Percentiles rank a stretch among this genome's conserved stretches.
phyloP scores from a whole-genome alignment of 371 early-diverging fungal species.

The Nematocida sp. region DNA sequence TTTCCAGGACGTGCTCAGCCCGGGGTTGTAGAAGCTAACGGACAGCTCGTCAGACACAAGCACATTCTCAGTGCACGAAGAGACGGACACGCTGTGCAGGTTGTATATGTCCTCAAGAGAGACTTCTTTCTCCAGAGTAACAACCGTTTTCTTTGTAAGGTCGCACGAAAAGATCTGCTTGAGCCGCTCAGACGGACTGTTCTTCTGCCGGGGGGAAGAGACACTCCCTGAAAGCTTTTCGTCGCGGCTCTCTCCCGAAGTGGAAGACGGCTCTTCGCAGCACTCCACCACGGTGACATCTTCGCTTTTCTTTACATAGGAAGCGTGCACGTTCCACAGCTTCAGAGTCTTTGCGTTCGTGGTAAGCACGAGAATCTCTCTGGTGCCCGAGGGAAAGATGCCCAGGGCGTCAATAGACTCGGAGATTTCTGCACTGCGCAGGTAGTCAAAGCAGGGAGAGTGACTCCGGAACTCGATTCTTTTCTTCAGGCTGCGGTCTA shows the following conservation, averaged over 20 bases:
- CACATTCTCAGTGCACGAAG: slow-evolving; percentile 87
- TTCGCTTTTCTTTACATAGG: slow-evolving; percentile 22
- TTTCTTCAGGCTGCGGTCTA: slow-evolving; percentile 23
- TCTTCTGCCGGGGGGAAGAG: background rate
- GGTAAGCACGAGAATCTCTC: slow-evolving; percentile 43
- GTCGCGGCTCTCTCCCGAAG: background rate
- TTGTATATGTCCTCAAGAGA: slow-evolving; percentile 94
- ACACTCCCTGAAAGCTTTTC: background rate
- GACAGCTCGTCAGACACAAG: slow-evolving; percentile 91
- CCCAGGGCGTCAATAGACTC: slow-evolving; percentile 97
- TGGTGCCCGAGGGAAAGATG: slow-evolving; percentile 67
- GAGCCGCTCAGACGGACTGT: background rate
- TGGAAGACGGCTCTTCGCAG: slow-evolving; percentile 19
- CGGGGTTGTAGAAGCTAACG: slow-evolving; percentile 92
- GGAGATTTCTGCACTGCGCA: slow-evolving; percentile 94
- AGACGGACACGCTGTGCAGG: slow-evolving; percentile 93
- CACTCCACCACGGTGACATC: slow-evolving; percentile 33
- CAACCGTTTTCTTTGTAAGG: background rate
- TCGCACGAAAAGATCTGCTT: slow-evolving; percentile 6
- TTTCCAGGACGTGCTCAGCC: slow-evolving; percentile 62
- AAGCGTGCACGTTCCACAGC: slow-evolving; percentile 46
- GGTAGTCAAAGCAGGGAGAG: slow-evolving; percentile 95
- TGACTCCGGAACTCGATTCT: slow-evolving; percentile 66
- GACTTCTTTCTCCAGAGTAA: slow-evolving; percentile 65
- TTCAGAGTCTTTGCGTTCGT: slow-evolving; percentile 61